Evolutionary conservation across 2,329 filamentous ascomycete species (phyloP), one percentile per base, ranked within the genome.

Genomic region (Tolypocladium paradoxum): DNA sequence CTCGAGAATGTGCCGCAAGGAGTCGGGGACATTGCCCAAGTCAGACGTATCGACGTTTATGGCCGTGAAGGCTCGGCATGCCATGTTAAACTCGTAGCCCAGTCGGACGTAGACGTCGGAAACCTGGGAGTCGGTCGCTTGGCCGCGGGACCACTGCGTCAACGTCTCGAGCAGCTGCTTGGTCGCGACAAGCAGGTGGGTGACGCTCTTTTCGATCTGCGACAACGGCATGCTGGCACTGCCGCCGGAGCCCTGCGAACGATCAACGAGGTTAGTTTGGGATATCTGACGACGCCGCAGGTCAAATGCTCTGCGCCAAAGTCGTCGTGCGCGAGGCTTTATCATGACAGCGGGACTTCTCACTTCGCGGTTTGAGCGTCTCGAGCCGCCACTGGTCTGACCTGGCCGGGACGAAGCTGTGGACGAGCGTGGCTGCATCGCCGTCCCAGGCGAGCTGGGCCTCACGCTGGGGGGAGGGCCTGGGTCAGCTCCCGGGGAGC

Each of bases 51-150:
- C 93, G 57, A 99, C 93, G 57, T 95, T 93, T 64, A 99, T 99
- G 54, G 91, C 90, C 63, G 89, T 90, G 71, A 99, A 99, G 56
- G 93, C 92, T 53, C 93, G 87, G 70, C 92, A 97, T 31, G 93
- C 93, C 75, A 99, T 93, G 72, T 99, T 99, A 78, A 99, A 99
- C 71, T 99, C 93, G 72, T 99, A 99, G 48, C 93, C 93, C 56
- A 99, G 76, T 56, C 93, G 87, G 56, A 99, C 93, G 67, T 99
- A 99, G 62, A 99, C 93, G 68, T 99, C 93, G 14, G 93, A 97
- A 55, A 99, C 93, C 68, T 97, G 89, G 56, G 86, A 88, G 71
- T 99, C 93, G 58, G 90, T 91, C 52, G 93, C 91, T 63, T 88
- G 85, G 57, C 88, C 87, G 54, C 92, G 88, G 55, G 93, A 99